Base-by-base conservation (phyloP, 1,284 basidiomycete species). In the Apiotrichum porosum region DNA sequence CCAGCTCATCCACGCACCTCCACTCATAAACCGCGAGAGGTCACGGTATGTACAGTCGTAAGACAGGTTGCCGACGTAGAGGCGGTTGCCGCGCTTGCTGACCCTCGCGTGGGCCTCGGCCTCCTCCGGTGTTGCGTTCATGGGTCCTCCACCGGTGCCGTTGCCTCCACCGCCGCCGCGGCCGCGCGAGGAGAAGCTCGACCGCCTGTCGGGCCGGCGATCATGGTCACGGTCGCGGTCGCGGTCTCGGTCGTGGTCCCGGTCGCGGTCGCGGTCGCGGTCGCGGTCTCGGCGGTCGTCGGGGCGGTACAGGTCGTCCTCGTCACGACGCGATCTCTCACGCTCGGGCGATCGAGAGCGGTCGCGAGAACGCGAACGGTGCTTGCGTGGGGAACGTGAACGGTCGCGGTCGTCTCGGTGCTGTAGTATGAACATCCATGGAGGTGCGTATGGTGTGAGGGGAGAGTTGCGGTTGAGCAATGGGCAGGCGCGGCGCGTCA, bases 41-140 rank as follows among this genome's bases (percentile, higher is more conserved):
- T 95, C 91, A 76, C 88, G 84, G 78, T 93, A 95, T 77, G 87
- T 93, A 82, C 92, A 88, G 74, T 93, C 88, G 80, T 95, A 97
- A 70, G 86, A 88, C 75, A 97, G 82, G 75, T 97, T 97, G 69
- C 93, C 94, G 72, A 97, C 90, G 69, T 98, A 97, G 65, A 97
- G 90, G 58, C 94, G 82, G 76, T 97, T 93, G 79, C 97, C 92
- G 79, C 90, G 84, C 79, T 93, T 88, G 83, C 87, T 91, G 66
- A 85, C 81, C 74, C 93, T 91, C 63, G 89, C 84, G 62, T 91
- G 89, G 68, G 89, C 88, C 62, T 71, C 83, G 14, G 89, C 88
- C 70, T 92, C 89, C 75, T 88, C 87, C 50, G 85, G 82, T 18
- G 86, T 82, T 23, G 89, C 88, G 61, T 93, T 92, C 81, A 92